Evolutionary conservation across 1,139 yeast species (phyloP).

Genomic region (Kodamaea sp.): DNA sequence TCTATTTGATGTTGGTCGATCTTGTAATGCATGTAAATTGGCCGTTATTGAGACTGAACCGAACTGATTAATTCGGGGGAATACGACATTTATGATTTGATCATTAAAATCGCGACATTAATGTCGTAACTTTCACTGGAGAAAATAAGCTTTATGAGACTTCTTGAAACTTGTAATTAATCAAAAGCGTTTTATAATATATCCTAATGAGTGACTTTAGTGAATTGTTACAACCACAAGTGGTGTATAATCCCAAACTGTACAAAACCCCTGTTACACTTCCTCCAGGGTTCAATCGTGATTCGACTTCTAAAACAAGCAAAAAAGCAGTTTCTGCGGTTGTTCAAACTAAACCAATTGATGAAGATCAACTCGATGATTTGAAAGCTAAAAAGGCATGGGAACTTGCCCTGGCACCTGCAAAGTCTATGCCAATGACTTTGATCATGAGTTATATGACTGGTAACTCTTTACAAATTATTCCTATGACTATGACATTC

Average conservation of each 20-base stretch:
- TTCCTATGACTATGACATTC: constrained; percentile 86
- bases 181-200: no score
- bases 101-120: no score
- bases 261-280: constrained; percentile 5
- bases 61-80: no score
- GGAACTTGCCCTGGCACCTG: constrained; percentile 83
- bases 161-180: no score
- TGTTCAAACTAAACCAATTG: constrained; percentile 3
- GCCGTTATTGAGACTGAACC: no score
- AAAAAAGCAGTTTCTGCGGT: constrained; percentile 5
- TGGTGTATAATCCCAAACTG: constrained; percentile 8
- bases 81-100: no score
- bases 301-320: constrained; percentile 6
- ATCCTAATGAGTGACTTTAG: constrained; percentile 1
- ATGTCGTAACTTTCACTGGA: no score
- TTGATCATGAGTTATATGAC: constrained; percentile 89
- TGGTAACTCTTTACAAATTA: constrained; percentile 84
- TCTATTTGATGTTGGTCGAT: neutral
- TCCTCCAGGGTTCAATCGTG: constrained; percentile 13
- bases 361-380: constrained; percentile 26
- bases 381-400: constrained; percentile 68
- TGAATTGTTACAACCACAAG: constrained; percentile 8
- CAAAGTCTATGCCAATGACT: constrained; percentile 86
- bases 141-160: no score
- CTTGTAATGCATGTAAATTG: no score